These are phyloP conservation scores for Syncephalastrum monosporum DNA, from an alignment of 371 early-diverging fungal species.

Conservation along the genomic window DNA sequence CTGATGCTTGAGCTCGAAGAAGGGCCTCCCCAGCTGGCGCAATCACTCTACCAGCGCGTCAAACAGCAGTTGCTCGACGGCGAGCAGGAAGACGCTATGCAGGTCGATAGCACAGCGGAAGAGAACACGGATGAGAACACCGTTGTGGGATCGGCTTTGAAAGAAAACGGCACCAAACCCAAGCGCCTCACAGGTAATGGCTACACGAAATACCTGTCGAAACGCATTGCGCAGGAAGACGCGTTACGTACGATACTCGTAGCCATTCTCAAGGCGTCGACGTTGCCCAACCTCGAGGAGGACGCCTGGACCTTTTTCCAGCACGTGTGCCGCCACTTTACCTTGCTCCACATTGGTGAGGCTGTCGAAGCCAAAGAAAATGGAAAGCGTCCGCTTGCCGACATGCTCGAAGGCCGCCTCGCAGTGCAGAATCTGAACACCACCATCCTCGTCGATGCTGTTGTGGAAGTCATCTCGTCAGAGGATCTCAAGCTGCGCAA, in stretches of 20 bases:
- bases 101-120: constrained; percentile 9
- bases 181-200: constrained; percentile 41
- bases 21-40: constrained; percentile 50
- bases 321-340: constrained; percentile 74
- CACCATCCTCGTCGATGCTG: constrained; percentile 72
- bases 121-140: constrained; percentile 28
- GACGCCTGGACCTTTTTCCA: constrained; percentile 71
- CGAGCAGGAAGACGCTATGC: constrained; percentile 4
- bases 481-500: constrained; percentile 63
- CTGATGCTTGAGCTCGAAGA: constrained; percentile 72
- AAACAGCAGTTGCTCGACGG: constrained; percentile 27
- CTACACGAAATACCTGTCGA: constrained; percentile 43
- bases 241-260: constrained; percentile 61
- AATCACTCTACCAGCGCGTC: constrained; percentile 41
- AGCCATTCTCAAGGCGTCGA: constrained; percentile 69
- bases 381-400: constrained; percentile 44
- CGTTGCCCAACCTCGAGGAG: constrained; percentile 58
- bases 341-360: constrained; percentile 69
- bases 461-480: constrained; percentile 78
- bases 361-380: constrained; percentile 59
- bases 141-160: constrained; percentile 32
- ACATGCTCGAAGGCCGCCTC: constrained; percentile 47
- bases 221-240: constrained; percentile 68
- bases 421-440: constrained; percentile 52
- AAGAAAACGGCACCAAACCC: constrained; percentile 38